A percentile compares a stretch with the other conserved stretches of the same genome.
These are phyloP conservation scores for Hyphodiscus sp. DNA, from an alignment of 2,329 filamentous ascomycete genomes.

Conservation along the genomic window DNA sequence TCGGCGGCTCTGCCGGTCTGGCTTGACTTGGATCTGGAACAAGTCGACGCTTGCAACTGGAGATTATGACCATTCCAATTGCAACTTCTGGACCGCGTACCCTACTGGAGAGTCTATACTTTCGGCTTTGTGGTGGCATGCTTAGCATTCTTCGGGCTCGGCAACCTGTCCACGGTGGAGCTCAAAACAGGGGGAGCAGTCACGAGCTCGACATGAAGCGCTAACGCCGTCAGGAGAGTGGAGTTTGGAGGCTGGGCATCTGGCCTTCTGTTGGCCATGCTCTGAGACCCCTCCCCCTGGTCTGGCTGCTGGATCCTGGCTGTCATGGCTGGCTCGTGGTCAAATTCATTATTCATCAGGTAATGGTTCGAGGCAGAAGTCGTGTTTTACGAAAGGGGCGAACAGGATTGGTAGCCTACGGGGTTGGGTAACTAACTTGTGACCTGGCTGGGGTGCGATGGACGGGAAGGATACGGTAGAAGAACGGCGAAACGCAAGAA, in stretches of 20 bases:
- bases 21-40: slow-evolving; percentile 1
- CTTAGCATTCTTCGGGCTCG: background rate
- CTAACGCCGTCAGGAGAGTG: slow-evolving; percentile 15
- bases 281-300: background rate
- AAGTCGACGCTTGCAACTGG: background rate
- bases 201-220: slow-evolving; percentile 19
- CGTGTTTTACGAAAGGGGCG: background rate
- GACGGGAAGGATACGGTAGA: background rate
- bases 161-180: background rate
- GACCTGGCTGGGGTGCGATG: slow-evolving; percentile 1
- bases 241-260: slow-evolving; percentile 2
- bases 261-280: slow-evolving; percentile 4
- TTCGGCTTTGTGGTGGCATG: background rate
- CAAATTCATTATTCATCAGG: slow-evolving; percentile 3
- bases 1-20: slow-evolving; percentile 2
- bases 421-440: background rate
- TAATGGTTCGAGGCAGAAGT: slow-evolving; percentile 7
- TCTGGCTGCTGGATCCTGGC: slow-evolving; percentile 2
- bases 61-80: background rate
- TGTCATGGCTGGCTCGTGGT: slow-evolving; percentile 11
- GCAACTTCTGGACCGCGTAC: too few relatives aligned
- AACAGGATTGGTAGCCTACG: background rate
- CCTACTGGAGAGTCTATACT: background rate
- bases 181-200: slow-evolving; percentile 12
- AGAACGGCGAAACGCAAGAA: background rate